Evolutionary conservation across 345 rosid species (phyloP), one percentile per base, ranked within the genome.

Genomic region (Microcos paniculata): DNA sequence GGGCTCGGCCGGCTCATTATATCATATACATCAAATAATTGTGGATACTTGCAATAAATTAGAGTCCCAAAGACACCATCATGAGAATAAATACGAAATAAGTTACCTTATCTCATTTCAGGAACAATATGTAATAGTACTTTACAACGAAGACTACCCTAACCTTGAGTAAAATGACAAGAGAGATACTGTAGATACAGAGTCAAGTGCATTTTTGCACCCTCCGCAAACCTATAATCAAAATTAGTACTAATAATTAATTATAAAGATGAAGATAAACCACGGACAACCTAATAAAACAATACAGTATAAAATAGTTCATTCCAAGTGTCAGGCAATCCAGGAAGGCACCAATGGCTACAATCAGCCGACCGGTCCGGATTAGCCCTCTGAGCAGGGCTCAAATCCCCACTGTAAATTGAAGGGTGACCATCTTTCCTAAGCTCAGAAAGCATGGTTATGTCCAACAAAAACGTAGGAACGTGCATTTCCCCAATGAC

Each of bases 301-400:
- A 91, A 79, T 58, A 85, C 78, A 62, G 94, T 82, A 55, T 88
- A 92, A 63, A 96, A 82, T 31, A 96, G 77, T 72, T 93, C 89
- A 83, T 92, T 96, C 99, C 99, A 93, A 72, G 97, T 88, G 78
- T 96, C 99, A 65, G 97, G 98, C 53, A 96, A 80, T 43, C 99
- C 99, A 74, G 99, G 99, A 70, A 96, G 96, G 87, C 99, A 96
- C 99, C 99, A 96, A 76, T 96, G 99, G 87, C 99, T 96, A 80
- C 99, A 93, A 83, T 96, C 99, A 13, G 98, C 96, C 31, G 92
- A 90, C 31, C 84, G 84, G 6, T 53, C 83, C 0, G 99, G 98
- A 77, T 85, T 88, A 55, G 91, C 90, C 77, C 86, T 87, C 66
- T 91, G 87, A 6, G 70, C 77, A 0, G 91, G 91, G 76, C 71